Base-by-base conservation (phyloP, 2,329 filamentous ascomycete genomes). In the Xylariaceae sp. region DNA sequence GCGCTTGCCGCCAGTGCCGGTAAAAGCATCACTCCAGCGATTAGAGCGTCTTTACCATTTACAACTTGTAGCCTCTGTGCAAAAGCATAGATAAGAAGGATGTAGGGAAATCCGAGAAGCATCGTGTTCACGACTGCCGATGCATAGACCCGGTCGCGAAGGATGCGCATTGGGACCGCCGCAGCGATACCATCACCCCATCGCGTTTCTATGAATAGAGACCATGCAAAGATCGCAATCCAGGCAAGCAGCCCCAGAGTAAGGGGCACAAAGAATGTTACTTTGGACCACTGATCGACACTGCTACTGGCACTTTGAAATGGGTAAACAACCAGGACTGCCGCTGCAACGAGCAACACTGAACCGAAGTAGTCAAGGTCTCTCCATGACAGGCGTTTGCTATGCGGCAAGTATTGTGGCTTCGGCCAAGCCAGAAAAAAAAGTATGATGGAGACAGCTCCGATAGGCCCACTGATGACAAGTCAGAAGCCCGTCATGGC, bases 311-410 rank as follows among this genome's bases (percentile, higher is more conserved):
- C 72, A 53, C 75, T 75, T 56, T 84, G 79, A 48, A 84, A 81
- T 1, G 80, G 68, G 55, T 81, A 82, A 0, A 82, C 76, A 5
- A 82, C 68, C 2, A 83, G 69, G 0, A 80, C 74, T 0, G 79
- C 74, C 1, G 77, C 74, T 3, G 74, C 67, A 9, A 83, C 71
- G 11, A 81, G 65, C 18, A 83, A 67, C n/a, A 76, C 53, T 0
- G 77, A 77, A 11, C 80, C 80, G 4, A 77, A 39, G 45, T 76
- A 71, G 55, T 84, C 81, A 36, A 83, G 66, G 40, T 78, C 69
- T 30, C 63, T 72, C 75, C 75, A 80, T 3, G 68, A 62, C 32
- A 71, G 67, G 27, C 65, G 66, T 40, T 73, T 61, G 4, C 69
- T 51, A 14, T 59, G 55, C 1, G 70, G 70, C 2, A 76, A 63